Evolutionary conservation across 1,139 yeast species (phyloP).

Genomic region (Debaryomyces sp.): DNA sequence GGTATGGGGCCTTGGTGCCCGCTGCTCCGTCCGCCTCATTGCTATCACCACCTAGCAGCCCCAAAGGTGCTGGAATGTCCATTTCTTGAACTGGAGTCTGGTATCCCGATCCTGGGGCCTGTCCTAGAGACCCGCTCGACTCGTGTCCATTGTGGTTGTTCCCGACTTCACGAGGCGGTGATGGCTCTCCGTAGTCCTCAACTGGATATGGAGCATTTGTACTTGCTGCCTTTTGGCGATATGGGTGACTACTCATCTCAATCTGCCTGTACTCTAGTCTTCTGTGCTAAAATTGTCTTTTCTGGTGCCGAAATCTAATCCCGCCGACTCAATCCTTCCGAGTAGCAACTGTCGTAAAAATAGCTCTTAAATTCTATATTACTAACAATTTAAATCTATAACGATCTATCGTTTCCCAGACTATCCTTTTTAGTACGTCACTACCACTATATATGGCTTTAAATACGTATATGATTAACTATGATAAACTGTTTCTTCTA

Average conservation of each 20-base stretch:
- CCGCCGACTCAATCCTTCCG: neutral
- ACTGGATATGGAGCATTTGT: constrained; percentile 29
- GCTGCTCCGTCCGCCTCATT: neutral
- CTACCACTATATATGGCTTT: neutral
- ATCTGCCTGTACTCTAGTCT: neutral
- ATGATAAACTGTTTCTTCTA: neutral
- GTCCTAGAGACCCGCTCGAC: constrained; percentile 1
- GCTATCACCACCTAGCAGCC: neutral
- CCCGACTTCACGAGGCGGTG: neutral
- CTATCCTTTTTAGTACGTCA: neutral
- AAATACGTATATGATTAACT: neutral
- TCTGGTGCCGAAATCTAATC: neutral
- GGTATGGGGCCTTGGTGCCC: constrained; percentile 10
- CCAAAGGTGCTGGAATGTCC: neutral
- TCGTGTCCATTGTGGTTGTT: neutral
- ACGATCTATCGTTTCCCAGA: neutral
- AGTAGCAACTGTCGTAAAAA: neutral
- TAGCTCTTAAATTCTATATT: neutral
- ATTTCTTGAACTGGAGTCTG: neutral
- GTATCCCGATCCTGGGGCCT: constrained; percentile 5
- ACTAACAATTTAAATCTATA: neutral
- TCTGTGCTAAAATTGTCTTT: neutral
- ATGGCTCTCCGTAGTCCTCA: constrained; percentile 12
- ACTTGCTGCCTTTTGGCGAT: constrained; percentile 33
- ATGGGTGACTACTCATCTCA: constrained; percentile 29